These are phyloP conservation scores for Colletotrichum euphorbiae DNA, from an alignment of 2,329 filamentous ascomycete species.

Conservation along the genomic window DNA sequence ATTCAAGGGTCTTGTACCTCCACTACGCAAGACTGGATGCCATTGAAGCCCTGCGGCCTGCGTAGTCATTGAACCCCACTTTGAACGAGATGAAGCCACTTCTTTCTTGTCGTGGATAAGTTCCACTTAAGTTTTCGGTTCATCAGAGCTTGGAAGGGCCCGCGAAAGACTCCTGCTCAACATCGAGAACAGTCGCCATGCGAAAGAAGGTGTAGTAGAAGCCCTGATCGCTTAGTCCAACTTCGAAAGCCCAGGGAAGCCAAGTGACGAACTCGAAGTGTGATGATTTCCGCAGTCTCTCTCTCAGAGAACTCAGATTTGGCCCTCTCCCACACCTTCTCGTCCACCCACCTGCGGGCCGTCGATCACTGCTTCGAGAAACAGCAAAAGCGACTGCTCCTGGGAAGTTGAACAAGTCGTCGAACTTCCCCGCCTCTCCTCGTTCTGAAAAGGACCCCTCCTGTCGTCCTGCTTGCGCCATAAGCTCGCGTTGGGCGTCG, in stretches of 20 bases:
- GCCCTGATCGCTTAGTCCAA: background rate
- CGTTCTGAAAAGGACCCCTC: background rate
- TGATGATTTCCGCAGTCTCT: background rate
- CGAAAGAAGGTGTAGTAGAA: background rate
- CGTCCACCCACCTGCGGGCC: background rate
- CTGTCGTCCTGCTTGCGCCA: background rate
- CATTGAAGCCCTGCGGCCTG: too few species aligned
- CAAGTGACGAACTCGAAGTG: background rate
- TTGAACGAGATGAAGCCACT: too few species aligned
- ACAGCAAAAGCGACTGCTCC: background rate
- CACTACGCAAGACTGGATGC: too few species aligned
- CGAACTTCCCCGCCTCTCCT: too few species aligned
- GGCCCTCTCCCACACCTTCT: background rate
- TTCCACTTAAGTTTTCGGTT: too few species aligned
- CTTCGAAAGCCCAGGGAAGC: accelerated
- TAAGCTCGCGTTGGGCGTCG: background rate
- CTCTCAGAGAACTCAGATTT: background rate
- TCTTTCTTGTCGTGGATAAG: too few species aligned
- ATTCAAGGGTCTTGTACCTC: too few species aligned
- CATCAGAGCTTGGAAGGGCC: background rate
- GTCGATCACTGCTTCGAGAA: background rate
- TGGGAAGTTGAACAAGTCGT: background rate
- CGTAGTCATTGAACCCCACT: too few species aligned
- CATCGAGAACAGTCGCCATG: background rate
- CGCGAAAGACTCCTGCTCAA: background rate